phyloP scores from a whole-genome alignment of 306 rosid genomes.

The Citrullus mucosospermus region DNA sequence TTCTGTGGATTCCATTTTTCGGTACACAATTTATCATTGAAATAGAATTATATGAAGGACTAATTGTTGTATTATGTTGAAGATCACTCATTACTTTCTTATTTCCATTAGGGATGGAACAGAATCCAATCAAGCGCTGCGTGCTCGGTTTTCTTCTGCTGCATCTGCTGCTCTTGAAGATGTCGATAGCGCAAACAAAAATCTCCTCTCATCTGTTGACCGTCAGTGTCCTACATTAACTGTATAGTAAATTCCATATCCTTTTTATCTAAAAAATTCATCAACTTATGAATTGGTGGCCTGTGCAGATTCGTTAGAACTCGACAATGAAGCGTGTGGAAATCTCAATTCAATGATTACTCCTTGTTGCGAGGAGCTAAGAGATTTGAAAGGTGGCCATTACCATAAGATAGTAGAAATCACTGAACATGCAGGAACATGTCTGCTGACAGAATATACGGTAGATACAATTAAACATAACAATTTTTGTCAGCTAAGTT shows the following conservation, averaged over 20 bases:
- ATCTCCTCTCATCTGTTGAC: constrained; percentile 67
- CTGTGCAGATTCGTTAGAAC: constrained; percentile 81
- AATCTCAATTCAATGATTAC: constrained; percentile 66
- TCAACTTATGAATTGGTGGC: constrained; percentile 15
- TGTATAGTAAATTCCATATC: not conserved
- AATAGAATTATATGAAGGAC: not conserved
- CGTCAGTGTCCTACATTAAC: constrained; percentile 42
- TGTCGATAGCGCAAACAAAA: constrained; percentile 64
- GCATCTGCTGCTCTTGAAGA: constrained; percentile 72
- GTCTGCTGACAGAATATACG: constrained; percentile 71
- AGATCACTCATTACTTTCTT: not conserved
- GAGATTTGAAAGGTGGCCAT: constrained; percentile 87
- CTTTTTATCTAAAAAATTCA: not conserved
- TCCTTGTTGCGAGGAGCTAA: constrained; percentile 86
- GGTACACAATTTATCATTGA: constrained; percentile 31
- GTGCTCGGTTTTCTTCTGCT: constrained; percentile 60
- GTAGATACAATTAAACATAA: constrained; percentile 24
- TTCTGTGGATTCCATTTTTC: constrained; percentile 71
- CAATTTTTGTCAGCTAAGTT: not conserved
- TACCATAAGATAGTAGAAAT: constrained; percentile 83
- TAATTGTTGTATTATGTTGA: not conserved
- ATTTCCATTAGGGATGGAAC: constrained; percentile 52
- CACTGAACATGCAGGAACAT: constrained; percentile 83
- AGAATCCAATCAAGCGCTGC: constrained; percentile 67
- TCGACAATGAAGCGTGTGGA: constrained; percentile 86